Conservation (phyloP, 1,284 basidiomycete genomes). For the Austroboletus sp. region DNA sequence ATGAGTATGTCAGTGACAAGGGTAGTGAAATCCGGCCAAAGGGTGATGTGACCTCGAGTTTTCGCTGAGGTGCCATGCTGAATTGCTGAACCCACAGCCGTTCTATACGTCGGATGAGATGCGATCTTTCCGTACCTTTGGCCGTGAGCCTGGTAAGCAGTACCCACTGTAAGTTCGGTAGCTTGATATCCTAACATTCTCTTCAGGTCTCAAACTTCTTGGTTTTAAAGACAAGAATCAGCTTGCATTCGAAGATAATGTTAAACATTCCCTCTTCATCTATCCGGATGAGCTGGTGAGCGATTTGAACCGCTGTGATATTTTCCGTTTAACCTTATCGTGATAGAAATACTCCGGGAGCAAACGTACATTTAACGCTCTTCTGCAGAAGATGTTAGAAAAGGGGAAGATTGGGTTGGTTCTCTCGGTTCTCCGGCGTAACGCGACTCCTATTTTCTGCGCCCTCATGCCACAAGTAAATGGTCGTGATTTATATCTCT, state of each 20-base stretch:
- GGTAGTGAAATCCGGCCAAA: slow-evolving; percentile 43
- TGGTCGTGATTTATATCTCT: slow-evolving; percentile 3
- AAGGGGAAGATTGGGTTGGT: slow-evolving; percentile 81
- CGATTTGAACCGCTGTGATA: neutral
- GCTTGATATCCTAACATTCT: neutral
- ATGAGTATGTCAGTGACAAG: slow-evolving; percentile 30
- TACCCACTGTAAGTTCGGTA: neutral
- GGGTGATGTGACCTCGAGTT: slow-evolving; percentile 34
- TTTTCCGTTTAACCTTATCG: neutral
- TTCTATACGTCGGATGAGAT: slow-evolving; percentile 86
- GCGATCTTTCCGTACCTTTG: slow-evolving; percentile 71
- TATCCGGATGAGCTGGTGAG: slow-evolving; percentile 85
- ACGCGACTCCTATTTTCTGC: slow-evolving; percentile 74
- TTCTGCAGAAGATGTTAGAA: slow-evolving; percentile 77
- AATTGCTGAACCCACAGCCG: slow-evolving; percentile 41
- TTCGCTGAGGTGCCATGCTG: neutral
- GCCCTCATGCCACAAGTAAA: slow-evolving; percentile 80
- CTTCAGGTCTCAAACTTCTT: slow-evolving; percentile 73
- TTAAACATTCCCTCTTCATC: slow-evolving; percentile 88
- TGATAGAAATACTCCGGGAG: slow-evolving; percentile 77
- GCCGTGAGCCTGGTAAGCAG: slow-evolving; percentile 60
- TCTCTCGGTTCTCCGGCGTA: slow-evolving; percentile 65
- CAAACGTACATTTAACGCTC: slow-evolving; percentile 83
- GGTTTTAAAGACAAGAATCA: slow-evolving; percentile 81
- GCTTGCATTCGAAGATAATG: slow-evolving; percentile 78